Evolutionary conservation across 2,329 filamentous ascomycete genomes (phyloP).

Genomic region (Cladosporium oxysporum): DNA sequence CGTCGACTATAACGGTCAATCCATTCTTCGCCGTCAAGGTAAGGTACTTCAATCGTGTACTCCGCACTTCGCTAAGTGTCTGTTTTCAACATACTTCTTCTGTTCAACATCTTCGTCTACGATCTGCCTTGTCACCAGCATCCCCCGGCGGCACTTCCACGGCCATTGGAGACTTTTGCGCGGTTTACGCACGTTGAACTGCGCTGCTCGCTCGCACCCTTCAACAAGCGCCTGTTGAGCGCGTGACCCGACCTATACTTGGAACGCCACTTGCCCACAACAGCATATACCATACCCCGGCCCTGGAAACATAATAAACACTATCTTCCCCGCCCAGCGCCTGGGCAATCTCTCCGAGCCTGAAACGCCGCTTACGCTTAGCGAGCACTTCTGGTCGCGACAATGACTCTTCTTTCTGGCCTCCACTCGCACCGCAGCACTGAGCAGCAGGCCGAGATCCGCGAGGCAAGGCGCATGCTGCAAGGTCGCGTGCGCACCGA

Average conservation of each 20-base stretch:
- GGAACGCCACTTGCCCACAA: conserved; percentile 6
- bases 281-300: neutral
- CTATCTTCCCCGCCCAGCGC: neutral
- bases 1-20: conserved; percentile 1
- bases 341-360: neutral
- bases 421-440: conserved; percentile 29
- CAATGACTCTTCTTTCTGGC: conserved; percentile 35
- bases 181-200: neutral
- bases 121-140: neutral
- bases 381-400: conserved; percentile 7
- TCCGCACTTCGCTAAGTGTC: neutral
- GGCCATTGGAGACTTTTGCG: conserved; percentile 14
- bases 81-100: neutral
- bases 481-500: conserved; percentile 46
- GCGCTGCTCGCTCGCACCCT: neutral
- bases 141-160: neutral
- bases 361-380: conserved; percentile 10
- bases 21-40: neutral
- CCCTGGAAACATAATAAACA: neutral
- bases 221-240: conserved; percentile 1
- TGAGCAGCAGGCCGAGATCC: conserved; percentile 40
- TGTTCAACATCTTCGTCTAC: neutral
- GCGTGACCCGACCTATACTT: conserved; percentile 13
- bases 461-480: conserved; percentile 46
- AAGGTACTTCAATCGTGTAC: neutral